phyloP scores from a whole-genome alignment of 1,284 basidiomycete species.

The Schizophyllum commune region DNA sequence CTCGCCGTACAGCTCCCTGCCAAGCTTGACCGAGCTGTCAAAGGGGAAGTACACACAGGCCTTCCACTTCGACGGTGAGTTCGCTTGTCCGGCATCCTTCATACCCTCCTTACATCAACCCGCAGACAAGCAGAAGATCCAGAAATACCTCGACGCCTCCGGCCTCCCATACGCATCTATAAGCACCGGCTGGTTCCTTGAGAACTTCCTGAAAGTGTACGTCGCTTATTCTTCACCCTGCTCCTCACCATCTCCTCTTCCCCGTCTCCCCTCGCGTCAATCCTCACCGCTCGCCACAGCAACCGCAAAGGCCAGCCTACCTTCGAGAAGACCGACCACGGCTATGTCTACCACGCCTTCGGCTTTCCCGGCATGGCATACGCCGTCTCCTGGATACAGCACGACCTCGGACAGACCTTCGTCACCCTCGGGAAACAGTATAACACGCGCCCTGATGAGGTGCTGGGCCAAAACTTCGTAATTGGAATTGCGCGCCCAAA shows the following conservation, averaged over 20 bases:
- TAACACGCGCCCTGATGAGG: too few species aligned
- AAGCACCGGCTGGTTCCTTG: constrained; percentile 19
- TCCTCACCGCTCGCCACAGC: too few species aligned
- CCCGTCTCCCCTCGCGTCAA: too few species aligned
- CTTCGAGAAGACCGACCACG: constrained; percentile 4
- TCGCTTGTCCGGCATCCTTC: neutral
- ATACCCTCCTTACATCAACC: too few species aligned
- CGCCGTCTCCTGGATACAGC: constrained; percentile 1
- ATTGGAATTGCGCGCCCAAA: too few species aligned
- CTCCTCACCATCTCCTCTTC: too few species aligned
- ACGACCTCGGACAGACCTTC: constrained; percentile 8
- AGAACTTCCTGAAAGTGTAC: constrained; percentile 9
- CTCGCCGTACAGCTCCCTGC: neutral
- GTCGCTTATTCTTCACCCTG: neutral
- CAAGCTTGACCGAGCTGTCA: neutral
- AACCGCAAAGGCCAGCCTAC: too few species aligned
- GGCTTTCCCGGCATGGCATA: neutral
- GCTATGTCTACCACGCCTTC: constrained; percentile 3
- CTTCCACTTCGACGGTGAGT: constrained; percentile 7
- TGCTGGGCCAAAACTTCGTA: too few species aligned
- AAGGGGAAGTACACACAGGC: constrained; percentile 5
- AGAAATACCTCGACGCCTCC: constrained; percentile 20
- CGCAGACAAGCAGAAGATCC: constrained; percentile 15
- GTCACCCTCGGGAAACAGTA: too few species aligned
- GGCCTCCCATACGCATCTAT: constrained; percentile 19